Conservation (phyloP, 768 basidiomycete species). For the Boletus rex-veris region DNA sequence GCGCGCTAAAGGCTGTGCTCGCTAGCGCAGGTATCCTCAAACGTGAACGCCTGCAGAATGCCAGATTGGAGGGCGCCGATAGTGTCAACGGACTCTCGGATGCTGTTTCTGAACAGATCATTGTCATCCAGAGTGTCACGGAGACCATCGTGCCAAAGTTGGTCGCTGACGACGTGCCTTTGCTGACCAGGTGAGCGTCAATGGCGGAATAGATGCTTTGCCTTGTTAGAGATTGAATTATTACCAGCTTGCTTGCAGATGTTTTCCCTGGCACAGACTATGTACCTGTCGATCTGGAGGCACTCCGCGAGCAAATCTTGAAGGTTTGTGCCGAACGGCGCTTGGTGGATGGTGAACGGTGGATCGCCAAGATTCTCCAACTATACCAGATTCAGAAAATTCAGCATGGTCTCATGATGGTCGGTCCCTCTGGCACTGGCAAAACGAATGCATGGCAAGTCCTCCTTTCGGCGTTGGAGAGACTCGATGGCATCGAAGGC, state of each 20-base stretch:
- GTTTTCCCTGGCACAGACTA: conserved; percentile 98
- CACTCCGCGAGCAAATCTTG: conserved; percentile 78
- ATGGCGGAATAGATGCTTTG: not conserved
- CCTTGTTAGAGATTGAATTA: not conserved
- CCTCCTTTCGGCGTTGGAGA: conserved; percentile 83
- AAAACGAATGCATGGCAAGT: conserved; percentile 98
- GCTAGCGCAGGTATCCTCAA: conserved; percentile 97
- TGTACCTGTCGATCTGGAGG: conserved; percentile 81
- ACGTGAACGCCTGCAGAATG: conserved; percentile 71
- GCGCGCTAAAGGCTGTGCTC: conserved; percentile 94
- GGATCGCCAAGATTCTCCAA: conserved; percentile 95
- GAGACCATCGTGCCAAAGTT: conserved; percentile 99
- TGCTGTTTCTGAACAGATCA: conserved; percentile 83
- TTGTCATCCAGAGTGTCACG: conserved; percentile 96
- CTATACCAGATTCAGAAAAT: conserved; percentile 99
- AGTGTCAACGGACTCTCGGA: conserved; percentile 61
- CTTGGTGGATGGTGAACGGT: conserved; percentile 80
- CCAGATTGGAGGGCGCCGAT: conserved; percentile 39
- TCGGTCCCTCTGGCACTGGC: conserved; percentile 93
- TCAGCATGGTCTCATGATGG: conserved; percentile 99
- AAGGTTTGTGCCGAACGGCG: conserved; percentile 85
- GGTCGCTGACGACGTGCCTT: conserved; percentile 94
- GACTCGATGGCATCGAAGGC: conserved; percentile 89
- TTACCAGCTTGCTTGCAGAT: conserved; percentile 78
- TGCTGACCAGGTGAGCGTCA: conserved; percentile 74